These are phyloP conservation scores for Monosporascus sp. DNA, from an alignment of 2,329 filamentous ascomycete species.

Conservation along the genomic window DNA sequence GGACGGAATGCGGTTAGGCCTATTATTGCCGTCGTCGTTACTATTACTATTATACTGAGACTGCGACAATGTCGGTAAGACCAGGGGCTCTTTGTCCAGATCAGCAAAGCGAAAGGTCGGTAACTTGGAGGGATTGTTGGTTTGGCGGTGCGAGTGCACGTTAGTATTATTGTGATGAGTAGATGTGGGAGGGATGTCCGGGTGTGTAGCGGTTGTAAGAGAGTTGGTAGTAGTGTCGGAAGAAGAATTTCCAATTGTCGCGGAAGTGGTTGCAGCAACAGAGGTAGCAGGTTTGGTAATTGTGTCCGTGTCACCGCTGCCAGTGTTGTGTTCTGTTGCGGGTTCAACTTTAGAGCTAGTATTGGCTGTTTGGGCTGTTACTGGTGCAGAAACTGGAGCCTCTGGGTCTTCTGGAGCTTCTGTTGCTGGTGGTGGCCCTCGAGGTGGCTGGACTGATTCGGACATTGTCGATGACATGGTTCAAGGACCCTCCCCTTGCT, in stretches of 20 bases:
- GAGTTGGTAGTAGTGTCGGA: not conserved
- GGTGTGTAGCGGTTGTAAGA: not conserved
- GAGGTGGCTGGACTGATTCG: not conserved
- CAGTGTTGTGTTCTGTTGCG: not conserved
- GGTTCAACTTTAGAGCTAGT: not conserved
- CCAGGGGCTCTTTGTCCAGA: slow-evolving; percentile 33
- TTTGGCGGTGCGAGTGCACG: slow-evolving; percentile 44
- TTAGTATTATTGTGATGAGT: slow-evolving; percentile 10
- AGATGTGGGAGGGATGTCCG: slow-evolving; percentile 1
- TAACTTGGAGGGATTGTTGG: slow-evolving; percentile 49
- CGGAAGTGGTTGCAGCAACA: not conserved
- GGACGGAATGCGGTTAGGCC: slow-evolving; percentile 28
- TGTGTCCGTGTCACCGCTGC: not conserved
- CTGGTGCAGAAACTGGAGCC: not conserved
- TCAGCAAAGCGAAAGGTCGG: slow-evolving; percentile 51
- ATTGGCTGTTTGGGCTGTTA: not conserved
- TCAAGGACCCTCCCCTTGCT: not conserved
- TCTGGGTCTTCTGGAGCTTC: too few species aligned
- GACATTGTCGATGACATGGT: not conserved
- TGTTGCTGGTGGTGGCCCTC: too few species aligned
- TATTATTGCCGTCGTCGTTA: not conserved
- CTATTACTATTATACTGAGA: slow-evolving; percentile 15
- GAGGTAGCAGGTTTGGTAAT: not conserved
- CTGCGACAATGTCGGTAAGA: slow-evolving; percentile 28
- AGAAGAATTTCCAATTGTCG: not conserved